These are phyloP conservation scores for Fomitiporia mediterranea DNA, from an alignment of 1,284 basidiomycete genomes.

Conservation along the genomic window DNA sequence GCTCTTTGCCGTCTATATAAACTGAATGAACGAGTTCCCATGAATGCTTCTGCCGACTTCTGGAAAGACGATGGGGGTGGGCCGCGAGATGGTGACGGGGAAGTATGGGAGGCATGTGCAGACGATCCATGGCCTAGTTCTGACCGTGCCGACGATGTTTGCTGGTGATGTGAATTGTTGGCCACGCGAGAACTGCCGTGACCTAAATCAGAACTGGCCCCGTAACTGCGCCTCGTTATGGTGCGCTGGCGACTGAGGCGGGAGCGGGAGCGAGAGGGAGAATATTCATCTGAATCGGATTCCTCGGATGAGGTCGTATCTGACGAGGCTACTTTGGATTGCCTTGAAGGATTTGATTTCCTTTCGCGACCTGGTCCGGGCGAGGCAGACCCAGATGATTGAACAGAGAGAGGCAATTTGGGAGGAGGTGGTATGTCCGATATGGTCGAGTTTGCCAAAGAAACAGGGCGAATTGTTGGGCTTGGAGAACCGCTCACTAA, in stretches of 20 bases:
- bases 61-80: constrained; percentile 25
- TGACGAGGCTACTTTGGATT: constrained; percentile 34
- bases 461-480: constrained; percentile 37
- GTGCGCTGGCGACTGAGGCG: constrained; percentile 23
- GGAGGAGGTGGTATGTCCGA: constrained; percentile 21
- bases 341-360: constrained; percentile 6
- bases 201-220: constrained; percentile 20
- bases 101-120: constrained; percentile 22
- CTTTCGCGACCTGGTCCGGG: not conserved
- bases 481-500: constrained; percentile 55
- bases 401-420: constrained; percentile 13
- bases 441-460: constrained; percentile 13
- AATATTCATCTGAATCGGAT: constrained; percentile 40
- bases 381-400: constrained; percentile 3
- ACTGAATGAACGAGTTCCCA: constrained; percentile 21
- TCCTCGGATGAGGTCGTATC: constrained; percentile 33
- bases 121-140: constrained; percentile 16
- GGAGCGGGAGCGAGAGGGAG: constrained; percentile 32
- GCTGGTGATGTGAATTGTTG: constrained; percentile 16
- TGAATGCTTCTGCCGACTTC: constrained; percentile 28
- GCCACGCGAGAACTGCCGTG: constrained; percentile 14
- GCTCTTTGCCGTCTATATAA: constrained; percentile 21
- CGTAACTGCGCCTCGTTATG: constrained; percentile 22
- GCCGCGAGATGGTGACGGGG: constrained; percentile 18
- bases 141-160: constrained; percentile 17